A percentile compares a stretch with the other conserved stretches of the same genome.
Conservation (phyloP, 225 moss, liverwort and hornwort species). For the Asterella californica region DNA sequence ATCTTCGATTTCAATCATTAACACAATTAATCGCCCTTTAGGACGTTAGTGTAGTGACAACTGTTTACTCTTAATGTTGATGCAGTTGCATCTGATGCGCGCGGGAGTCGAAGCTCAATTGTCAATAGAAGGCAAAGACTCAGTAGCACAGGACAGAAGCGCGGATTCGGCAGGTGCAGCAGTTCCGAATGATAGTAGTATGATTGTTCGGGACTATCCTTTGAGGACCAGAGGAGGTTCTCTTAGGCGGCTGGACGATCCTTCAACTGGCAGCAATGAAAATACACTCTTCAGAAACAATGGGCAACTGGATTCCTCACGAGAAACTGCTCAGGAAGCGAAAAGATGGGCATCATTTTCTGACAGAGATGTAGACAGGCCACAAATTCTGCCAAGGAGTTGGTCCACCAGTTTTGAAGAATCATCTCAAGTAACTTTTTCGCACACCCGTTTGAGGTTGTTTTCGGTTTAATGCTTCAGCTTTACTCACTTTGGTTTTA, state of each 20-base stretch:
- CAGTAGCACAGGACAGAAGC: slow-evolving; percentile 31
- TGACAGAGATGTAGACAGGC: slow-evolving; percentile 17
- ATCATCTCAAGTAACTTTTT: slow-evolving; percentile 7
- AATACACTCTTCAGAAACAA: slow-evolving; percentile 7
- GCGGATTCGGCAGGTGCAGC: slow-evolving; percentile 16
- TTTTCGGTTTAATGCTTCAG: neutral
- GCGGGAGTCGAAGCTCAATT: slow-evolving; percentile 73
- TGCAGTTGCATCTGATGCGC: slow-evolving; percentile 85
- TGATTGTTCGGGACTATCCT: slow-evolving; percentile 28
- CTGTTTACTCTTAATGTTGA: neutral
- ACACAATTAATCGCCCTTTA: neutral
- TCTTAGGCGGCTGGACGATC: slow-evolving; percentile 42
- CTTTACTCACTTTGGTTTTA: neutral
- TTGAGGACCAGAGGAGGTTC: slow-evolving; percentile 50
- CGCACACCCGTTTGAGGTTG: neutral
- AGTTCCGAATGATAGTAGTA: slow-evolving; percentile 40
- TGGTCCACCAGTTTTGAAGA: slow-evolving; percentile 17
- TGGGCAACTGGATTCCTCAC: slow-evolving; percentile 6
- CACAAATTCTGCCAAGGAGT: slow-evolving; percentile 18
- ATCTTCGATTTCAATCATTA: neutral
- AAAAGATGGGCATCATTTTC: slow-evolving; percentile 17
- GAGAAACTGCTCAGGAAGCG: neutral
- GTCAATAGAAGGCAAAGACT: slow-evolving; percentile 30
- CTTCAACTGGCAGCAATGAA: neutral
- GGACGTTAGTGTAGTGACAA: neutral